Base-by-base conservation (phyloP, 2,329 filamentous ascomycete genomes). In the Coleophoma cylindrospora region DNA sequence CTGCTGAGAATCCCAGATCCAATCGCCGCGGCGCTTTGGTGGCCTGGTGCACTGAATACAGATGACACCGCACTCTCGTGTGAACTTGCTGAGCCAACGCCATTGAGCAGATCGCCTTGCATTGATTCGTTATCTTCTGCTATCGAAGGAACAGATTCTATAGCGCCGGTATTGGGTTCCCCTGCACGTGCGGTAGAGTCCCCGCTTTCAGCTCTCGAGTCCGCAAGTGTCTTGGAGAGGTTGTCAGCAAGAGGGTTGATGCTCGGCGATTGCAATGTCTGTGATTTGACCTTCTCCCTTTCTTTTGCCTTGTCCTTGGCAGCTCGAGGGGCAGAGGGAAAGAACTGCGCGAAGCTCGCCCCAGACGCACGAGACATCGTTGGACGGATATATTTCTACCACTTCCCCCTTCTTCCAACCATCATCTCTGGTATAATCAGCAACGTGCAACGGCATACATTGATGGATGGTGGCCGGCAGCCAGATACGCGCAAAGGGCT, bases 281-380 rank as follows among this genome's bases (percentile, higher is more conserved):
- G 58, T 47, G 59, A 68, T 72, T 81, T 73, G 48, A 77, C 74
- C 68, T 77, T 83, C 65, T 82, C 79, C 66, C 81, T 75, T 67
- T 84, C 80, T 66, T 76, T 76, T 57, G 78, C 76, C 62, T 75
- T 75, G 65, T 80, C 76, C 68, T 74, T 74, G 50, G 77, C 75
- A 51, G 63, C 61, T 45, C 61, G 63, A 60, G 88, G 87, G 65
- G 87, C 88, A 67, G 86, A 83, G 61, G 87, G 87, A 71, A 91
- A 91, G 79, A 90, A 94, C 73, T 91, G 84, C 73, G 86, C 87
- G 78, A 91, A 91, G 74, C 85, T 84, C 75, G 86, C 85, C 70
- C 76, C 75, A 55, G 80, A 78, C 68, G 85, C 81, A 76, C 87
- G 89, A 83, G 89, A 89, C 86, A 88, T 89, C 74, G 74, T 84